Conservation (phyloP, 768 basidiomycete species). For the Lactifluus volemus region DNA sequence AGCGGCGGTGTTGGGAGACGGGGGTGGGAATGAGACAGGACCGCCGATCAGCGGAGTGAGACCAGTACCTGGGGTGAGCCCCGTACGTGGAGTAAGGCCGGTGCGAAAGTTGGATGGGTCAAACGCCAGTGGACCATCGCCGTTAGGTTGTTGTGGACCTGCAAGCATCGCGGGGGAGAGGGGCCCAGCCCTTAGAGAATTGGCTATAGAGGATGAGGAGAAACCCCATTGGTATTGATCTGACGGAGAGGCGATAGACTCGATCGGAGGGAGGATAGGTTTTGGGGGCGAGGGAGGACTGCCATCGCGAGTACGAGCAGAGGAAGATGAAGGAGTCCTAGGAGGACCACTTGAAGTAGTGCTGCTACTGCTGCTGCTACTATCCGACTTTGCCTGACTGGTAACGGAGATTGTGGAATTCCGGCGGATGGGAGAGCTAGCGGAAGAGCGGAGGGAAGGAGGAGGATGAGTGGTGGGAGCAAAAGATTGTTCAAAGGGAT, state of each 20-base stretch:
- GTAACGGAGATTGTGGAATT: slow-evolving; percentile 26
- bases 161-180: slow-evolving; percentile 95
- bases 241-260: slow-evolving; percentile 65
- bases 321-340: slow-evolving; percentile 19
- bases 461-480: slow-evolving; percentile 33
- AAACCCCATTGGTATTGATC: slow-evolving; percentile 56
- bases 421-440: slow-evolving; percentile 27
- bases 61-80: slow-evolving; percentile 79
- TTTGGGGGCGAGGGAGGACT: slow-evolving; percentile 36
- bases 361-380: slow-evolving; percentile 18
- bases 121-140: slow-evolving; percentile 39
- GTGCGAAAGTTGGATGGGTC: slow-evolving; percentile 72
- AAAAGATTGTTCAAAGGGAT: slow-evolving; percentile 95
- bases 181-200: slow-evolving; percentile 86
- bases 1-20: slow-evolving; percentile 83
- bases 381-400: slow-evolving; percentile 23
- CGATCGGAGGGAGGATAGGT: slow-evolving; percentile 74
- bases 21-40: slow-evolving; percentile 69
- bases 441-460: slow-evolving; percentile 25
- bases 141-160: slow-evolving; percentile 55
- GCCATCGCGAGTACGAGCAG: slow-evolving; percentile 16
- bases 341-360: slow-evolving; percentile 19
- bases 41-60: slow-evolving; percentile 75
- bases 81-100: slow-evolving; percentile 79
- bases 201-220: slow-evolving; percentile 45